A percentile compares a stretch with the other conserved stretches of the same genome.
phyloP scores from a whole-genome alignment of 352 stramenopile genomes.

The Detonula confervacea region DNA sequence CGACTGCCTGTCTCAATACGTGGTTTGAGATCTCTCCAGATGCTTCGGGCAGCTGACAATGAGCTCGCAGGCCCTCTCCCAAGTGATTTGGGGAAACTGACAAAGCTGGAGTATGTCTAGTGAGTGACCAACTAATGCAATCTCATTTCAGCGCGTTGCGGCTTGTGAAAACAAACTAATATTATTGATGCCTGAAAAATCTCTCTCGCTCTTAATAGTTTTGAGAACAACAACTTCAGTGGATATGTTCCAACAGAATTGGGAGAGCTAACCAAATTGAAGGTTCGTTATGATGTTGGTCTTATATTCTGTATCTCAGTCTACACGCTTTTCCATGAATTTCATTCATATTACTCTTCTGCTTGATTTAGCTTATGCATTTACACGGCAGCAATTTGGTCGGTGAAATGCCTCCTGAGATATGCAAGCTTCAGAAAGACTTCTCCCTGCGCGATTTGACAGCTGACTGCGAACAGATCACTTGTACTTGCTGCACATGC shows the following conservation, averaged over 20 bases:
- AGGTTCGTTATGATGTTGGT: slow-evolving; percentile 25
- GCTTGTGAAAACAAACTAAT: background rate
- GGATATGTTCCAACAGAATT: slow-evolving; percentile 24
- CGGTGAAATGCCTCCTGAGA: slow-evolving; percentile 29
- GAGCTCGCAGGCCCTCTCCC: slow-evolving; percentile 58
- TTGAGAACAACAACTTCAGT: slow-evolving; percentile 66
- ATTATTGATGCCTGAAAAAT: no score
- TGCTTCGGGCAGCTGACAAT: slow-evolving; percentile 54
- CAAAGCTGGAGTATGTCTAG: slow-evolving; percentile 56
- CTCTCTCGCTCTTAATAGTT: background rate
- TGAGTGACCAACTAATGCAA: background rate
- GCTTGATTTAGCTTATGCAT: slow-evolving; percentile 32
- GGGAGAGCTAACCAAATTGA: slow-evolving; percentile 52
- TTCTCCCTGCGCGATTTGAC: slow-evolving; percentile 45
- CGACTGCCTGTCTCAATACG: slow-evolving; percentile 40
- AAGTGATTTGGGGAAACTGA: slow-evolving; percentile 43
- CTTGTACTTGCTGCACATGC: slow-evolving; percentile 45
- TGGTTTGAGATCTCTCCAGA: slow-evolving; percentile 40
- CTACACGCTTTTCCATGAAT: background rate
- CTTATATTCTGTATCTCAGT: background rate
- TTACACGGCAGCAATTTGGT: slow-evolving; percentile 45
- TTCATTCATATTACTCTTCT: background rate
- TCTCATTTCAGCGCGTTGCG: background rate
- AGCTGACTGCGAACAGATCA: slow-evolving; percentile 39
- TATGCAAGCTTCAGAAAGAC: slow-evolving; percentile 38